Conservation (phyloP, 768 basidiomycete species). For the Albatrellus ellisii region DNA sequence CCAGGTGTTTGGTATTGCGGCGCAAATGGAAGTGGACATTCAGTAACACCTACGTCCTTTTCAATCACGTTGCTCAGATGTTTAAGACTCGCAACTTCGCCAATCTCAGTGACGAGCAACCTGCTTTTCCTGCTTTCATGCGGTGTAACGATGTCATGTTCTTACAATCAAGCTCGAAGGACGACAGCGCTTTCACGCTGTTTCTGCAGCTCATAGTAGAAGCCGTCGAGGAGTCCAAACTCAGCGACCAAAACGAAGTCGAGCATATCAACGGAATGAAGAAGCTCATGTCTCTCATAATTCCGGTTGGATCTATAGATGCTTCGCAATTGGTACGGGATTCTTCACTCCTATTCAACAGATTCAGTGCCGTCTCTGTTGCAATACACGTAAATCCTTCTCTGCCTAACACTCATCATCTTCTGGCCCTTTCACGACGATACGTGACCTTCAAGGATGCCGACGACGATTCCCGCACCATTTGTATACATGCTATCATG, state of each 20-base stretch:
- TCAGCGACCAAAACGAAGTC: slow-evolving; percentile 11
- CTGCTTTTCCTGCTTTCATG: slow-evolving; percentile 66
- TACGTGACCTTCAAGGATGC: slow-evolving; percentile 60
- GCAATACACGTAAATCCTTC: slow-evolving; percentile 56
- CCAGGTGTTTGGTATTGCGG: slow-evolving; percentile 62
- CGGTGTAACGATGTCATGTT: slow-evolving; percentile 36
- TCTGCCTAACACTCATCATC: slow-evolving; percentile 29
- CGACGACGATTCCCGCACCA: slow-evolving; percentile 47
- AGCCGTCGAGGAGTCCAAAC: slow-evolving; percentile 30
- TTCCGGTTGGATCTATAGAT: slow-evolving; percentile 55
- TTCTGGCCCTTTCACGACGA: slow-evolving; percentile 49
- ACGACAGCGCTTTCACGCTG: slow-evolving; percentile 64
- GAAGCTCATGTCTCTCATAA: slow-evolving; percentile 58
- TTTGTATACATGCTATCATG: slow-evolving; percentile 65
- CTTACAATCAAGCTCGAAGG: slow-evolving; percentile 34
- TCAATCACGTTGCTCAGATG: slow-evolving; percentile 53
- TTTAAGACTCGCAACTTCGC: slow-evolving; percentile 70
- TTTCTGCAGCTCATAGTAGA: slow-evolving; percentile 76
- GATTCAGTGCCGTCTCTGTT: slow-evolving; percentile 60
- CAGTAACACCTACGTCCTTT: slow-evolving; percentile 40
- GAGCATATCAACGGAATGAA: slow-evolving; percentile 31
- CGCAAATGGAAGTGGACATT: slow-evolving; percentile 73
- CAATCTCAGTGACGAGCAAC: slow-evolving; percentile 46
- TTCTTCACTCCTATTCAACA: slow-evolving; percentile 71
- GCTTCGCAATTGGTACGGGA: slow-evolving; percentile 38